phyloP scores from a whole-genome alignment of 148 eudicot species.

The Camellia granthamiana region DNA sequence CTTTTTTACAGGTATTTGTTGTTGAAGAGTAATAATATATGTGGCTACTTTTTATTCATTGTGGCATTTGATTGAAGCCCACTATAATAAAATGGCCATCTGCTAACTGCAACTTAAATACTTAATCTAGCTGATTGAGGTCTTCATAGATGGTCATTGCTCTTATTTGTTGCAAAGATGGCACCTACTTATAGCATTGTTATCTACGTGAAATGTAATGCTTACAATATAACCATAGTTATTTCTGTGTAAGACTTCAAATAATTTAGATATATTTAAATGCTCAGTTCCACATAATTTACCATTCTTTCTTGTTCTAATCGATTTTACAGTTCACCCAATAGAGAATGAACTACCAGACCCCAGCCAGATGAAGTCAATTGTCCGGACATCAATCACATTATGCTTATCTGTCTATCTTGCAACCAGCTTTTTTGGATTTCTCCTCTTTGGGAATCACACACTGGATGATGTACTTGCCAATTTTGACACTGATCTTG shows the following conservation, averaged over 20 bases:
- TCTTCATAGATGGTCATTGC: not conserved
- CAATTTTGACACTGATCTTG: constrained; percentile 79
- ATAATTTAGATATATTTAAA: not conserved
- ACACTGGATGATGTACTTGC: constrained; percentile 82
- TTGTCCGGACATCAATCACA: constrained; percentile 56
- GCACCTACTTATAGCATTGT: not conserved
- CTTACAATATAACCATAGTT: not conserved
- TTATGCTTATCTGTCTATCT: constrained; percentile 63
- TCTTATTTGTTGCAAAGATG: constrained; percentile 2
- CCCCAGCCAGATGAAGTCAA: constrained; percentile 61
- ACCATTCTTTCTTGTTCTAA: not conserved
- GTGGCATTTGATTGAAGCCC: constrained; percentile 3
- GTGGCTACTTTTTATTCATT: not conserved
- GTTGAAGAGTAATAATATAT: not conserved
- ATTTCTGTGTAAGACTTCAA: not conserved
- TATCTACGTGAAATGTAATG: too few relatives aligned
- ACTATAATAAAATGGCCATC: not conserved
- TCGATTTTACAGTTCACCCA: constrained; percentile 60
- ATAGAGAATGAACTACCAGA: constrained; percentile 78
- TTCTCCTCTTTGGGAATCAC: constrained; percentile 63
- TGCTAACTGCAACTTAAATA: not conserved
- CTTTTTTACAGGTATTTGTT: not conserved
- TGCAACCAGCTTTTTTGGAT: constrained; percentile 75
- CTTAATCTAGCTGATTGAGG: not conserved
- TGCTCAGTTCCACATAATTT: not conserved